phyloP scores from a whole-genome alignment of 768 basidiomycete genomes.

The Russula compacta region DNA sequence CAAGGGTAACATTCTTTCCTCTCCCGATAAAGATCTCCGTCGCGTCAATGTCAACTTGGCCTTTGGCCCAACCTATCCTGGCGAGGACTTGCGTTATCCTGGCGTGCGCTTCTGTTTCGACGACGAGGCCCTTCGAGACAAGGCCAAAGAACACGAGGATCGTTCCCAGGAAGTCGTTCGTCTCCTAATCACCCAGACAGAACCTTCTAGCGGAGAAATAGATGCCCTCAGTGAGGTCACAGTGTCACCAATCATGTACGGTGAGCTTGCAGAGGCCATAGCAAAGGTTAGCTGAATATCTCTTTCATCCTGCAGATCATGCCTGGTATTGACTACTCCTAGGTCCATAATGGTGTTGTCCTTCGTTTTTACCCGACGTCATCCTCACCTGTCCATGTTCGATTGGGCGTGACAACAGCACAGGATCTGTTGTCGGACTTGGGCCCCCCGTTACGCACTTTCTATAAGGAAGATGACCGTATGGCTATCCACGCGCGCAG shows the following conservation, averaged over 20 bases:
- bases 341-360: conserved; percentile 69
- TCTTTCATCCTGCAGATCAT: neutral
- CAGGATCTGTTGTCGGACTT: conserved; percentile 76
- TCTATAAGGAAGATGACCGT: conserved; percentile 83
- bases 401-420: conserved; percentile 66
- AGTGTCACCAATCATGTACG: conserved; percentile 58
- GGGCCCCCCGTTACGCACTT: conserved; percentile 65
- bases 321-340: neutral
- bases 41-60: conserved; percentile 58
- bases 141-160: conserved; percentile 43
- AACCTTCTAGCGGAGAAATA: conserved; percentile 40
- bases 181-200: conserved; percentile 65
- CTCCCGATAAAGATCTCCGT: conserved; percentile 48
- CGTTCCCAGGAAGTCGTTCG: conserved; percentile 68
- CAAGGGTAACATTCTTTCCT: conserved; percentile 54
- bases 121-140: conserved; percentile 50
- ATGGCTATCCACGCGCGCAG: conserved; percentile 71
- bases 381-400: conserved; percentile 44
- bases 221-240: conserved; percentile 70
- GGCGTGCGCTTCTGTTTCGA: conserved; percentile 81
- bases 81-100: conserved; percentile 70
- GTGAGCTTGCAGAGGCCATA: conserved; percentile 59
- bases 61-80: conserved; percentile 79
- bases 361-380: conserved; percentile 57
- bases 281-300: conserved; percentile 42